phyloP scores from a whole-genome alignment of 2,329 filamentous ascomycete species.

The Sarocladiaceae sp. region DNA sequence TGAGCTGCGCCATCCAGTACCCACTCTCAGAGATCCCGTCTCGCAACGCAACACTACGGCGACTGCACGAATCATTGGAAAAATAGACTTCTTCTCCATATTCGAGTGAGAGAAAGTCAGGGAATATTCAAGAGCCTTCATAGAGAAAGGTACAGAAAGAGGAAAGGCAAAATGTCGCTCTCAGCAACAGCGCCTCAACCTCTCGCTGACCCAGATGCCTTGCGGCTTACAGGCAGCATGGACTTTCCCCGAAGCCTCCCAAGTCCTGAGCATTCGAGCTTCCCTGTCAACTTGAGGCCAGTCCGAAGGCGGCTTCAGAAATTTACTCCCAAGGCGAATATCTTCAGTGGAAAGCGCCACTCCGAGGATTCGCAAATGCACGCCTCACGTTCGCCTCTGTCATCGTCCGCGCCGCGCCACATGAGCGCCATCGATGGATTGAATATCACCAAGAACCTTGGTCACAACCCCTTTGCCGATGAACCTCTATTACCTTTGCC shows the following conservation, averaged over 20 bases:
- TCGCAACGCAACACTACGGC: too few species aligned
- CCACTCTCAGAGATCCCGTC: too few species aligned
- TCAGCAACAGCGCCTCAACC: too few species aligned
- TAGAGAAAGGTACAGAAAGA: too few species aligned
- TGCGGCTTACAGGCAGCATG: too few species aligned
- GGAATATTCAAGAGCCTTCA: too few species aligned
- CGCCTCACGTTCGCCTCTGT: background rate
- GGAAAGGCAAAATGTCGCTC: too few species aligned
- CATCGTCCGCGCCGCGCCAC: background rate
- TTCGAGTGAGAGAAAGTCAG: too few species aligned
- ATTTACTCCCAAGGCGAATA: constrained; percentile 3
- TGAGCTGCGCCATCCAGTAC: too few species aligned
- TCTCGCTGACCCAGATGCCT: too few species aligned
- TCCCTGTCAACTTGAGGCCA: constrained; percentile 2
- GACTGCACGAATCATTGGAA: too few species aligned
- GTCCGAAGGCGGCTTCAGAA: background rate
- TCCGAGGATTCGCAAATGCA: constrained; percentile 3
- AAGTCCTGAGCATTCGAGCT: background rate
- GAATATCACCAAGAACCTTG: background rate
- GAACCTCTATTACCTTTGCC: constrained; percentile 17
- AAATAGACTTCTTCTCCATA: too few species aligned
- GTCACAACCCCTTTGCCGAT: background rate
- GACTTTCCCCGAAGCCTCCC: background rate
- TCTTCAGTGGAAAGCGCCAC: constrained; percentile 2
- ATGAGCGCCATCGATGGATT: background rate